A percentile compares a stretch with the other conserved stretches of the same genome.
These are phyloP conservation scores for Microdochium bolleyi DNA, from an alignment of 2,329 filamentous ascomycete genomes.

Conservation along the genomic window DNA sequence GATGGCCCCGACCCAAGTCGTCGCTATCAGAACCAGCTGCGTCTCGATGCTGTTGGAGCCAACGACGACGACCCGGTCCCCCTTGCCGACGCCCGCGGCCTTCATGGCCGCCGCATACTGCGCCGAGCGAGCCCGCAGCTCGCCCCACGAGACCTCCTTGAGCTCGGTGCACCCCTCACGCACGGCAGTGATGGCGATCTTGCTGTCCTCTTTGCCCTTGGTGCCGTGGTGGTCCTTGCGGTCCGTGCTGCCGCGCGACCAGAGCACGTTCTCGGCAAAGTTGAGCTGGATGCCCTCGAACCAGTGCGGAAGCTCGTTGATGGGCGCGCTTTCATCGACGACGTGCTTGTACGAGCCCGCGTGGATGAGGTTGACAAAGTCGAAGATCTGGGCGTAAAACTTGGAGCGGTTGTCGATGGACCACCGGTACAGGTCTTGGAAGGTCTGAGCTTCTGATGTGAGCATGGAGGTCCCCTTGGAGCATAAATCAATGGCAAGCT, in stretches of 20 bases:
- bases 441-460: no score
- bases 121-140: slow-evolving; percentile 53
- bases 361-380: slow-evolving; percentile 52
- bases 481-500: no score
- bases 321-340: slow-evolving; percentile 62
- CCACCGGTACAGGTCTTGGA: slow-evolving; percentile 62
- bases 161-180: slow-evolving; percentile 55
- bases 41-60: slow-evolving; percentile 71
- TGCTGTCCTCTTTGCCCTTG: slow-evolving; percentile 59
- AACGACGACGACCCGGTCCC: slow-evolving; percentile 70
- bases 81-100: slow-evolving; percentile 55
- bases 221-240: slow-evolving; percentile 38
- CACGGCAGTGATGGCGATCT: slow-evolving; percentile 65
- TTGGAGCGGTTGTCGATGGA: slow-evolving; percentile 52
- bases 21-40: slow-evolving; percentile 61
- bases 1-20: slow-evolving; percentile 62
- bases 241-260: slow-evolving; percentile 31
- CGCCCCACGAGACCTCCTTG: slow-evolving; percentile 56
- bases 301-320: slow-evolving; percentile 68
- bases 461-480: no score
- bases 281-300: slow-evolving; percentile 69
- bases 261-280: slow-evolving; percentile 76
- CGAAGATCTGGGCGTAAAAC: slow-evolving; percentile 61
- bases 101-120: slow-evolving; percentile 58
- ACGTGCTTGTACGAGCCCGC: slow-evolving; percentile 49